phyloP scores from a whole-genome alignment of 305 asterid genomes.

The Fraxinus nigra region DNA sequence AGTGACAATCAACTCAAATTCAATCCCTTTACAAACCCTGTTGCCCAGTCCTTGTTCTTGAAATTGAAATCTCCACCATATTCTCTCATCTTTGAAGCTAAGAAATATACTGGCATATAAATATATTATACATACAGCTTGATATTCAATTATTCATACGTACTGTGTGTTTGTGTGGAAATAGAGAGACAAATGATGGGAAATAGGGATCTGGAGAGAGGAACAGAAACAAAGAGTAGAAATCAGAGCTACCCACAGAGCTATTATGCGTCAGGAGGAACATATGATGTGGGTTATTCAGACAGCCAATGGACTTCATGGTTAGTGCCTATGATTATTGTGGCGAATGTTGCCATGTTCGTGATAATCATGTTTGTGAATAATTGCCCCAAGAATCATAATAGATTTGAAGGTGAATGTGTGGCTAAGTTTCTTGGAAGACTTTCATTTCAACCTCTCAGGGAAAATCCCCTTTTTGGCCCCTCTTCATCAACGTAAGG shows the following conservation, averaged over 20 bases:
- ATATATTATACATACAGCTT: neutral
- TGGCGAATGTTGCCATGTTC: conserved; percentile 82
- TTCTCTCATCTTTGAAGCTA: conserved; percentile 40
- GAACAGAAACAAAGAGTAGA: conserved; percentile 43
- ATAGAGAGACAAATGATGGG: conserved; percentile 37
- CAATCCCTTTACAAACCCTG: neutral
- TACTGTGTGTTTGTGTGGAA: neutral
- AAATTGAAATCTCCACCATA: conserved; percentile 17
- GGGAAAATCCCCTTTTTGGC: conserved; percentile 91
- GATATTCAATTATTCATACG: neutral
- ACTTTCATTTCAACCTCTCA: conserved; percentile 83
- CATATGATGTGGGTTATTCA: conserved; percentile 44
- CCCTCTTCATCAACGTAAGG: conserved; percentile 84
- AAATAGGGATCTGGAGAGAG: conserved; percentile 71
- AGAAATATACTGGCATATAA: neutral
- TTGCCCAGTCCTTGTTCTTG: neutral
- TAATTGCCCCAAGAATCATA: conserved; percentile 63
- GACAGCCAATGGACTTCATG: conserved; percentile 91
- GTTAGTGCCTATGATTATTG: conserved; percentile 84
- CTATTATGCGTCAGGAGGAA: conserved; percentile 30
- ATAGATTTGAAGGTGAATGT: conserved; percentile 45
- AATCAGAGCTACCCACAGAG: conserved; percentile 26
- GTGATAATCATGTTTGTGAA: conserved; percentile 76
- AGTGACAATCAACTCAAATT: conserved; percentile 8
- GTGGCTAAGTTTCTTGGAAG: conserved; percentile 88